Evolutionary conservation across 163 green algal genomes (phyloP), one percentile per base, ranked within the genome.

Genomic region (Botryococcus braunii): DNA sequence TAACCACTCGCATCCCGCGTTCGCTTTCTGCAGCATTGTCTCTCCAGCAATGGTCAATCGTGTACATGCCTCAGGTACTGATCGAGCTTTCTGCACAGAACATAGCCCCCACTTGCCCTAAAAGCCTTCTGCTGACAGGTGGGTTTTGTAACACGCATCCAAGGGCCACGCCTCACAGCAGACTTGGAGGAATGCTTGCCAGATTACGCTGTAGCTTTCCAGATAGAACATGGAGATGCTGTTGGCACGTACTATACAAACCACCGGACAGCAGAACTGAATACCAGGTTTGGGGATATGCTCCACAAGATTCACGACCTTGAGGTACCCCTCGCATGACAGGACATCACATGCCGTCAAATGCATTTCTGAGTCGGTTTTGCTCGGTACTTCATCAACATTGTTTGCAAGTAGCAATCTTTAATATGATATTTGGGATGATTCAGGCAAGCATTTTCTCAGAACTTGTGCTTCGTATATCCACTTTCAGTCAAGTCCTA

Each of bases 281-380:
- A 85, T 74, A 66, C 71, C 4, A 71, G 77, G 17, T 91, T 83
- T 72, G 62, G 62, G 5, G 88, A 97, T 66, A 48, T 97, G 70
- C 71, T 87, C 70, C 80, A 90, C 72, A 86, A 82, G 38, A 93
- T 97, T 23, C 76, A 82, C 37, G 90, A 96, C 65, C 69, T 95
- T 37, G 88, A 95, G 77, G 80, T 84, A 46, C 29, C 8, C 9
- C 57, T n/a, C n/a, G n/a, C n/a, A n/a, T n/a, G n/a, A n/a, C n/a
- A n/a, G n/a, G n/a, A n/a, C n/a, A n/a, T n/a, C n/a, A n/a, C n/a
- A n/a, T n/a, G n/a, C n/a, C n/a, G n/a, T n/a, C n/a, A n/a, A n/a
- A n/a, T n/a, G n/a, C n/a, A n/a, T n/a, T n/a, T n/a, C n/a, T n/a
- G n/a, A n/a, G n/a, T n/a, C n/a, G n/a, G n/a, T n/a, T n/a, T n/a